A percentile compares a stretch with the other conserved stretches of the same genome.
These are phyloP conservation scores for Aspergillus felis DNA, from an alignment of 2,329 filamentous ascomycete species.

Conservation along the genomic window DNA sequence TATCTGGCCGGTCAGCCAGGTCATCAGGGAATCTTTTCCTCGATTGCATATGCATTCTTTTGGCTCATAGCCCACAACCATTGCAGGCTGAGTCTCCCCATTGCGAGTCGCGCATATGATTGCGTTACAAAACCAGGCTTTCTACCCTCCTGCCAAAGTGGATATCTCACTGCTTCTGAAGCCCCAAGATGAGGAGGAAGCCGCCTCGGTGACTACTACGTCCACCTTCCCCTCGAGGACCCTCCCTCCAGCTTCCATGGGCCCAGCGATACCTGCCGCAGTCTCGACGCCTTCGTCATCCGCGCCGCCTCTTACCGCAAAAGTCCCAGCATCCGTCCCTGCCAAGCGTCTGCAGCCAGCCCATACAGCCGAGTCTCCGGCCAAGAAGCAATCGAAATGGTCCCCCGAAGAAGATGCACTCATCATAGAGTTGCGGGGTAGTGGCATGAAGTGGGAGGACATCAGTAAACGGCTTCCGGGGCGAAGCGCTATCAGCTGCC, in stretches of 20 bases:
- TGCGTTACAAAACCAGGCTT: slow-evolving; percentile 38
- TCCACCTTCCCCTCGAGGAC: slow-evolving; percentile 32
- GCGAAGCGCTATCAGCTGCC: slow-evolving; percentile 88
- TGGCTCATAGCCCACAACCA: slow-evolving; percentile 1
- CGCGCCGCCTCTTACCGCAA: slow-evolving; percentile 28
- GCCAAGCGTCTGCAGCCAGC: slow-evolving; percentile 44
- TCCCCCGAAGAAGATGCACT: slow-evolving; percentile 87
- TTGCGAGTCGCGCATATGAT: slow-evolving; percentile 40
- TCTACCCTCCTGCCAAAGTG: slow-evolving; percentile 64
- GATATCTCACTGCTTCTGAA: slow-evolving; percentile 92
- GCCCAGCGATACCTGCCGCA: slow-evolving; percentile 22
- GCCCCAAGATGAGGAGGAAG: slow-evolving; percentile 45
- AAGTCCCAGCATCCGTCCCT: slow-evolving; percentile 27
- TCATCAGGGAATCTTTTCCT: background rate
- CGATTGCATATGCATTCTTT: background rate
- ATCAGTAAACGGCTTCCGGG: slow-evolving; percentile 89
- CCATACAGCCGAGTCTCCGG: slow-evolving; percentile 59
- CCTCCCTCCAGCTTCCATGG: slow-evolving; percentile 26
- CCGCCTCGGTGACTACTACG: slow-evolving; percentile 24
- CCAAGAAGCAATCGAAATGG: slow-evolving; percentile 97
- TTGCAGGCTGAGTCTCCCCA: slow-evolving; percentile 5
- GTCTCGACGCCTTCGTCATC: slow-evolving; percentile 22
- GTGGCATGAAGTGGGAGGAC: slow-evolving; percentile 98
- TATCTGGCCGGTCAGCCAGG: background rate
- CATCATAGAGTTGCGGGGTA: slow-evolving; percentile 85